Evolutionary conservation across 257 asterid genomes (phyloP), one percentile per base, ranked within the genome.

Genomic region (Anisodus acutangulus): DNA sequence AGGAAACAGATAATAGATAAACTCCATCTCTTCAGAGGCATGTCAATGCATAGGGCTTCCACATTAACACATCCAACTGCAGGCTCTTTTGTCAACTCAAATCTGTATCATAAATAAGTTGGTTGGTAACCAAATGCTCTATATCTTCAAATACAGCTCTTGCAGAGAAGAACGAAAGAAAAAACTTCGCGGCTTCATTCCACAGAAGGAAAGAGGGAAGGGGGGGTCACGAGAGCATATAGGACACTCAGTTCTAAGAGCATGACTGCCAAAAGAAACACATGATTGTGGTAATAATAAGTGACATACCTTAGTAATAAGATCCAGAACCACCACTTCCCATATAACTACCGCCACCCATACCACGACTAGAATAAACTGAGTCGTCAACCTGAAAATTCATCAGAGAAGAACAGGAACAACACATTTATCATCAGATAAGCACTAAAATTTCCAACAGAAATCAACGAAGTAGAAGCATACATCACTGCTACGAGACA

Each of bases 251-350:
- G 26, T 31, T 78, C 82, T 78, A 59, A 53, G 35, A 57, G 81
- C 47, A 76, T 13, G 63, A 78, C 49, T 8, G n/a, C 64, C 49
- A 53, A 53, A 31, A 19, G 17, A 53, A 78, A 78, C 22, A 78
- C 64, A 45, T 45, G 49, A 19, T 53, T 8, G 63, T 54, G n/a
- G 9, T 15, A 78, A 31, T 78, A 53, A 78, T 19, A 53, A 53
- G 82, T 11, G 64, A 31, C 84, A 11, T 53, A 67, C 97, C 98
- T 93, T 87, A 95, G 87, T 95, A 94, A 84, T 95, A 94, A 17
- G 98, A 92, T 82, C 97, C 93, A 62, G 99, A 95, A 84, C 96
- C 90, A 86, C 95, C 87, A 79, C 97, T 90, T 71, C 98, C 95
- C 97, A 93, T 92, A 82, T 93, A 97, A 87, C 93, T 90, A 79